Evolutionary conservation across 306 rosid genomes (phyloP), one percentile per base, ranked within the genome.

Genomic region (Acacia confusa): DNA sequence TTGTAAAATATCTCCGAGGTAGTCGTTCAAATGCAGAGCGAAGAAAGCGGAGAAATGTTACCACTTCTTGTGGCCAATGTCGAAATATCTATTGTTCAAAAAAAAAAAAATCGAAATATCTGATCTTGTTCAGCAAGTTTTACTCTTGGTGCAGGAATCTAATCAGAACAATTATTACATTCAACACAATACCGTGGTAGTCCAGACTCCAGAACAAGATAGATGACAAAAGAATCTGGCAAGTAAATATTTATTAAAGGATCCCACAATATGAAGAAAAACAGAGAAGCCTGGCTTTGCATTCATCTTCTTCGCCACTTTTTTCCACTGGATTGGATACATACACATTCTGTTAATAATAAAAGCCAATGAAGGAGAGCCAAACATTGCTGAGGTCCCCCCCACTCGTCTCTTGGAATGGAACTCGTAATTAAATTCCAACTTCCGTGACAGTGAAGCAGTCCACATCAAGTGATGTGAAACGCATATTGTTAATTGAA

Each of bases 381-480:
- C 20, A 67, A 70, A 55, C 76, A 45, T 64, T 67, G 68, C 70
- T 43, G 40, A 14, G 85, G 83, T 68, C 85, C 63, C 75, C 47
- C 45, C 25, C 64, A 60, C 3, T 40, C 41, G 10, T 25, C 64
- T 68, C 3, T 40, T 50, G 10, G 69, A 72, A 55, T 70, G 79
- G 76, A 78, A 82, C 57, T 52, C 60, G 79, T 12, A 76, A 16
- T 63, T 53, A 53, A 36, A 70, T 44, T 60, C 43, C 50, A 76
- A 63, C 19, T 20, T 19, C 60, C 24, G 60, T 5, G 24, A 52
- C 24, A 52, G 60, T 19, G 25, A 52, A 52, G 60, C 60, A 7
- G 24, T 52, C 60, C 25, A 19, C 60, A 52, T 52, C 60, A 52
- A 52, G 76, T 65, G 53, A 69, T n/a, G 45, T n/a, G 9, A 24